Evolutionary conservation across 2,329 filamentous ascomycete genomes (phyloP), one percentile per base, ranked within the genome.

Genomic region (Trichoderma sp.): DNA sequence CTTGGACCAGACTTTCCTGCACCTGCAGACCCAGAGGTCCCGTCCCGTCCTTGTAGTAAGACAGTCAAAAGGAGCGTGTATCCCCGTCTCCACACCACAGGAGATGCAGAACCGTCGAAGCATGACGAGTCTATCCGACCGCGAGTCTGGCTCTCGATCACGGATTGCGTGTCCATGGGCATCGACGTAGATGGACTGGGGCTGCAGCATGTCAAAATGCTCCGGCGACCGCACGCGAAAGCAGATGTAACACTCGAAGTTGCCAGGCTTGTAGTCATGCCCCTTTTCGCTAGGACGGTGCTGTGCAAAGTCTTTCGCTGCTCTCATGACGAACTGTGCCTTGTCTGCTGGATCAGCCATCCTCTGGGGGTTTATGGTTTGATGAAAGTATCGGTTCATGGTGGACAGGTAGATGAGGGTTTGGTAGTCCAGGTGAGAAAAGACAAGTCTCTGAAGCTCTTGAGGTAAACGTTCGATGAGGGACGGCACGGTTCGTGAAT

Each of bases 241-340:
- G 76, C 82, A 84, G 30, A 82, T 76, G 74, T 83, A 83, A 74
- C 82, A 84, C 72, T 83, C 82, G 58, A 82, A 80, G 74, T 84
- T 84, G 17, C 82, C 81, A 0, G 81, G 82, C 65, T 79, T 77
- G 72, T 82, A 80, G 59, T 81, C 78, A 62, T 78, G 78, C 9
- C 79, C 79, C 72, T 79, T 81, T 61, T 81, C 79, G 72, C 77
- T 79, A 6, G 81, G 79, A 23, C 82, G 80, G 73, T 84, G 82
- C 32, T 82, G 81, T 1, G 79, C 75, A 70, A 83, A 84, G 76
- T 81, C 79, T 55, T 81, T 83, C 70, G 80, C 82, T 3, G 82
- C 82, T 36, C 77, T 78, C 81, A 83, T 82, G 74, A 84, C 79
- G 61, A 83, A 83, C 58, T 81, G 74, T 65, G 81, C 78, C 74